These are phyloP conservation scores for Aspergillus sclerotiicarbonarius DNA, from an alignment of 495 filamentous ascomycete species.

Conservation along the genomic window DNA sequence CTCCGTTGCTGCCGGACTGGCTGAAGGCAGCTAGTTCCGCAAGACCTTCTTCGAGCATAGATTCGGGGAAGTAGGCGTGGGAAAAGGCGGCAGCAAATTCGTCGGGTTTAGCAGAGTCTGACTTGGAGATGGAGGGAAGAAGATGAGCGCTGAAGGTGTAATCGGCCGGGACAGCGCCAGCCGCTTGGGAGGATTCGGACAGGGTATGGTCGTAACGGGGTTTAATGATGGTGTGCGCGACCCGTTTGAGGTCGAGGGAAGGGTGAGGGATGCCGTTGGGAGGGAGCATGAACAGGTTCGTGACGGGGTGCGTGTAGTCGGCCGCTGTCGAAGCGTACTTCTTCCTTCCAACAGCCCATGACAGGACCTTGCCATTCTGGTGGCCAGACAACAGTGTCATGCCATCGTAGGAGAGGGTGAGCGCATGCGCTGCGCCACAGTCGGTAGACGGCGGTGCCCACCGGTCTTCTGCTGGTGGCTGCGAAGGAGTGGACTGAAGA, in stretches of 20 bases:
- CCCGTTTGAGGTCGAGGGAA: constrained; percentile 41
- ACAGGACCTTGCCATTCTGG: constrained; percentile 68
- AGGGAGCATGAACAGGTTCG: constrained; percentile 69
- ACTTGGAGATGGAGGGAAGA: constrained; percentile 19
- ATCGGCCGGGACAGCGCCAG: constrained; percentile 57
- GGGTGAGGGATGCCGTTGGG: constrained; percentile 55
- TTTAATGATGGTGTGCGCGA: constrained; percentile 64
- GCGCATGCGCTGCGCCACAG: constrained; percentile 57
- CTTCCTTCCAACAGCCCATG: constrained; percentile 73
- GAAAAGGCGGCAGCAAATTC: constrained; percentile 51
- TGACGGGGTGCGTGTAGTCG: constrained; percentile 73
- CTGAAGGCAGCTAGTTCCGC: constrained; percentile 47
- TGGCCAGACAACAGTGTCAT: constrained; percentile 80
- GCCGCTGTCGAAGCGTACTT: constrained; percentile 59
- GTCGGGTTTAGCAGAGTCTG: constrained; percentile 9
- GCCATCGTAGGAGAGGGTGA: constrained; percentile 78
- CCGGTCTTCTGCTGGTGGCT: constrained; percentile 51
- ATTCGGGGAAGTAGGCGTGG: constrained; percentile 51
- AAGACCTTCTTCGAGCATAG: constrained; percentile 55
- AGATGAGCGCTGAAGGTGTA: constrained; percentile 72
- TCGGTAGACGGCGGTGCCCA: constrained; percentile 63
- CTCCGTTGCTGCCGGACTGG: constrained; percentile 20
- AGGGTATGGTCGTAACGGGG: constrained; percentile 55
- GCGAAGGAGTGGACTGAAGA: constrained; percentile 55
- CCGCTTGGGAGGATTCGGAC: constrained; percentile 37